Base-by-base conservation (phyloP, 805 yeast species). In the Ogataea degrootiae region DNA sequence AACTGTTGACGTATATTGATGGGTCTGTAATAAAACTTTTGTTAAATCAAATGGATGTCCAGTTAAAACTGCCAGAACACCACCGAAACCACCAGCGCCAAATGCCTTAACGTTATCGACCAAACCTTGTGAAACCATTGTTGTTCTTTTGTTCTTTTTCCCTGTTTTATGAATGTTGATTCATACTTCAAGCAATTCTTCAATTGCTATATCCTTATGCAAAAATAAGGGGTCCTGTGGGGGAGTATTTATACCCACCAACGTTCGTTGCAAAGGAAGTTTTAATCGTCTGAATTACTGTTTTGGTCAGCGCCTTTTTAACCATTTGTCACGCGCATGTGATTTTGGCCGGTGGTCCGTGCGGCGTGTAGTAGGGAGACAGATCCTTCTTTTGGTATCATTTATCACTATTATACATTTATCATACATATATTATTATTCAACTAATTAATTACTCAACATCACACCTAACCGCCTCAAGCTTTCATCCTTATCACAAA, bases 31-130 rank as follows among this genome's bases (percentile, higher is more conserved):
- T 50, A 96, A 76, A 15, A 92, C 99, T 65, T 92, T 92, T 56
- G 91, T 79, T 56, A 92, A 76, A 65, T 94, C 99, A 64, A 92
- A 92, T 1, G 99, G 99, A 65, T 92, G 98, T 31, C 98, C 99
- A 0, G 96, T 88, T 29, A 90, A 60, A 15, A 92, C 98, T 2
- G 98, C 97, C 67, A 96, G 91, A 22, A 92, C 72, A 60, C 99
- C 99, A 54, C 99, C 98, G 49, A 92, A 86, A 21, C 97, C 99
- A 39, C 99, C 99, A 7, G 97, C 83, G 7, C 81, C 83, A 57
- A 92, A 81, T 1, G 97, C 88, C 63, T 91, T 89, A 56, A 85
- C 71, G 70, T 92, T 95, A 49, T 88, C 96, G 34, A 82, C 76
- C 44, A 79, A 65, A 37, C 69, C 74, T 14, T 44, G 48, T 5